These are phyloP conservation scores for Penicillium digitatum DNA, from an alignment of 2,329 filamentous ascomycete species.

Conservation along the genomic window DNA sequence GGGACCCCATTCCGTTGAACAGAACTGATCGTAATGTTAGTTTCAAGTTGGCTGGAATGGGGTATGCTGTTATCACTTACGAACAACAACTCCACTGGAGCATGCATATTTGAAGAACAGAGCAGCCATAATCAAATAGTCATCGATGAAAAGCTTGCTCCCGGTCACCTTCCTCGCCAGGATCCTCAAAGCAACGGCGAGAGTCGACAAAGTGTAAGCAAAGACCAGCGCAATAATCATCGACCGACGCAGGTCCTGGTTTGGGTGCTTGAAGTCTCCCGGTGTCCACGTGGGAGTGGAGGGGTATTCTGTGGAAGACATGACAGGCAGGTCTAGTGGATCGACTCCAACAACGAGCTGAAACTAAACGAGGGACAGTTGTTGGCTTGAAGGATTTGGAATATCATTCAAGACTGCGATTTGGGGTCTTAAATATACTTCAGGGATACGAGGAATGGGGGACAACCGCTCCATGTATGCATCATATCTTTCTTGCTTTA, in stretches of 20 bases:
- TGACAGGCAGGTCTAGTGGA: slow-evolving; percentile 6
- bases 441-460: not conserved
- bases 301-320: slow-evolving; percentile 17
- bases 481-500: slow-evolving; percentile 13
- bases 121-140: slow-evolving; percentile 30
- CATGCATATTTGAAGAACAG: slow-evolving; percentile 32
- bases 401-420: slow-evolving; percentile 19
- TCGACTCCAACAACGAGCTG: not conserved
- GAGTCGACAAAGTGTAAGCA: slow-evolving; percentile 25
- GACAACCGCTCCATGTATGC: not conserved
- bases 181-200: slow-evolving; percentile 27
- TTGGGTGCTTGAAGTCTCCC: slow-evolving; percentile 28
- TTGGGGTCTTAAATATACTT: slow-evolving; percentile 6
- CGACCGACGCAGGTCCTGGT: slow-evolving; percentile 19
- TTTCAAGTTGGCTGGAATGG: not conserved
- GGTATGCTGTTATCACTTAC: slow-evolving; percentile 16
- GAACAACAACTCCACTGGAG: slow-evolving; percentile 24
- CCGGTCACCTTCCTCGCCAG: slow-evolving; percentile 26
- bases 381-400: slow-evolving; percentile 25
- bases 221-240: slow-evolving; percentile 27
- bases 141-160: slow-evolving; percentile 27
- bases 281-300: slow-evolving; percentile 14
- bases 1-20: slow-evolving; percentile 28
- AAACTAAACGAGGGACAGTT: slow-evolving; percentile 8
- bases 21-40: slow-evolving; percentile 18